These are phyloP conservation scores for Pythium rishiriense DNA, from an alignment of 352 stramenopile genomes.

Conservation along the genomic window DNA sequence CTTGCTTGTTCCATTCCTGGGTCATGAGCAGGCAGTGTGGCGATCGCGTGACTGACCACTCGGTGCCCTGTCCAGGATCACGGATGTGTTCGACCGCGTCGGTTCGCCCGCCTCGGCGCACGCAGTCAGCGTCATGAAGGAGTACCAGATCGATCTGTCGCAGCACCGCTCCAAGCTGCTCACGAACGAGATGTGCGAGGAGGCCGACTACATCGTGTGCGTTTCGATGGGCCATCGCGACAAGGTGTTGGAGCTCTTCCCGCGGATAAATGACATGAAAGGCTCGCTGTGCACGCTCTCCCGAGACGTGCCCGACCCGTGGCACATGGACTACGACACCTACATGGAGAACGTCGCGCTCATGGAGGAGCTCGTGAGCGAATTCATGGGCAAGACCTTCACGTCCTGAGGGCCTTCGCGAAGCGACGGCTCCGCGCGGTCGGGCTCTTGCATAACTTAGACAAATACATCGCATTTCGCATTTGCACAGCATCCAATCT, in stretches of 20 bases:
- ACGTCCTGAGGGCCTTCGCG: conserved; percentile 8
- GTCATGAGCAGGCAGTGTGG: background rate
- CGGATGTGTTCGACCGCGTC: conserved; percentile 66
- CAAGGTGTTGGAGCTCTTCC: conserved; percentile 70
- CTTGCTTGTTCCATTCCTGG: background rate
- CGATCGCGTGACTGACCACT: background rate
- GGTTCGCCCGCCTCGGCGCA: conserved; percentile 67
- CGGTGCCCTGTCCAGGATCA: conserved; percentile 39
- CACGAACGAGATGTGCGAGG: conserved; percentile 60
- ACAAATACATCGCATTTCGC: too few relatives aligned
- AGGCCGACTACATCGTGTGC: conserved; percentile 75
- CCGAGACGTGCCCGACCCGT: conserved; percentile 72
- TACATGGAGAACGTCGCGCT: conserved; percentile 82
- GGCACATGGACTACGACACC: conserved; percentile 82
- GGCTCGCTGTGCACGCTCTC: conserved; percentile 59
- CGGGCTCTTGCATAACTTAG: background rate
- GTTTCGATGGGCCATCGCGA: conserved; percentile 61
- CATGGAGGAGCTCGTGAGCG: conserved; percentile 71
- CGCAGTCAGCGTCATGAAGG: conserved; percentile 63
- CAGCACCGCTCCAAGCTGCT: conserved; percentile 65
- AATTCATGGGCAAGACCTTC: conserved; percentile 63
- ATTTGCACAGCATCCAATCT: too few relatives aligned
- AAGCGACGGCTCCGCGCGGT: background rate
- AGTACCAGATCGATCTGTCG: conserved; percentile 77
- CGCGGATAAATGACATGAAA: conserved; percentile 51